These are phyloP conservation scores for Aaosphaeria arxii DNA, from an alignment of 2,329 filamentous ascomycete genomes.

Conservation along the genomic window DNA sequence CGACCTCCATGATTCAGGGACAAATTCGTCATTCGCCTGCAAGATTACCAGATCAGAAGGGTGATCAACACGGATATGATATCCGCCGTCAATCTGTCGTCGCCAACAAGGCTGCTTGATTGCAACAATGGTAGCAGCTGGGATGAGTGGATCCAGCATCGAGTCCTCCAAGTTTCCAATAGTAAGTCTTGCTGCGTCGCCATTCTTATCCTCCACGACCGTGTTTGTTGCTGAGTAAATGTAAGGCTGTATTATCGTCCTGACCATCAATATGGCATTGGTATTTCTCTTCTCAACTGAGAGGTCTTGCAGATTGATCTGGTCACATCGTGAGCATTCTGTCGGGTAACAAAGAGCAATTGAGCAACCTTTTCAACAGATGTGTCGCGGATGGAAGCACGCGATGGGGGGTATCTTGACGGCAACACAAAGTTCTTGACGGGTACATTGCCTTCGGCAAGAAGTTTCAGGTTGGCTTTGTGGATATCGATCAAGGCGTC, in stretches of 20 bases:
- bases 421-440: conserved; percentile 15
- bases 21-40: conserved; percentile 1
- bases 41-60: conserved; percentile 18
- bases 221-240: conserved; percentile 17
- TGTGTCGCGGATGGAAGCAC: conserved; percentile 3
- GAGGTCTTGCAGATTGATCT: conserved; percentile 12
- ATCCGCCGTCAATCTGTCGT: conserved; percentile 8
- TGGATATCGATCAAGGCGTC: conserved; percentile 11
- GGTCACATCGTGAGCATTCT: neutral
- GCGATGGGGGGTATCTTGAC: conserved; percentile 16
- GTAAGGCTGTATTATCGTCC: conserved; percentile 16
- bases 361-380: conserved; percentile 1
- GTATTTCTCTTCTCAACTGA: conserved; percentile 6
- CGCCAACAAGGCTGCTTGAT: conserved; percentile 22
- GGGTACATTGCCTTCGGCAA: conserved; percentile 12
- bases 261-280: conserved; percentile 8
- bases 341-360: neutral
- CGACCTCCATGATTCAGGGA: conserved; percentile 10
- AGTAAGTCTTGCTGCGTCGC: conserved; percentile 15
- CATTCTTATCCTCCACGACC: conserved; percentile 16
- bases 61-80: conserved; percentile 21
- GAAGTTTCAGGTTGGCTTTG: conserved; percentile 11
- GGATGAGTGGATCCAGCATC: conserved; percentile 15
- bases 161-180: conserved; percentile 22
- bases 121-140: conserved; percentile 9